These are phyloP conservation scores for Chlamydomonas sphaeroides DNA, from an alignment of 139 green algal genomes.

Conservation along the genomic window DNA sequence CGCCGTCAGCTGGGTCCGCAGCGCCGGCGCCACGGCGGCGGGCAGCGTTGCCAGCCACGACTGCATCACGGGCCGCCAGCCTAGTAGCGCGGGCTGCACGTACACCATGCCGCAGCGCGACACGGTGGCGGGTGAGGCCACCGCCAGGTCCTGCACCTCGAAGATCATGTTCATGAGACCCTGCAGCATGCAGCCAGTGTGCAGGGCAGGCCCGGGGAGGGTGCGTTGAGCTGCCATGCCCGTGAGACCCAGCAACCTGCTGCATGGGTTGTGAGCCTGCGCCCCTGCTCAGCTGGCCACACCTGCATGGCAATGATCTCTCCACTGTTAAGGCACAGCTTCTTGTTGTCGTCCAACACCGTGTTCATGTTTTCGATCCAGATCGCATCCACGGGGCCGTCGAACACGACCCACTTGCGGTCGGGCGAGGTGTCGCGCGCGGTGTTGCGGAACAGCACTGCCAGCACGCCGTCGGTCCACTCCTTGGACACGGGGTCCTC, in stretches of 20 bases:
- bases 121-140: slow-evolving; percentile 83
- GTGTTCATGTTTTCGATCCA: slow-evolving; percentile 91
- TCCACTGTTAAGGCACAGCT: slow-evolving; percentile 82
- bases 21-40: slow-evolving; percentile 49
- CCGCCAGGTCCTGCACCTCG: slow-evolving; percentile 83
- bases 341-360: slow-evolving; percentile 90
- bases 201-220: background rate
- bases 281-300: too few relatives aligned
- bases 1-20: slow-evolving; percentile 54
- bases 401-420: slow-evolving; percentile 81
- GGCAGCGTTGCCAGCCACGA: slow-evolving; percentile 75
- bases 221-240: too few relatives aligned
- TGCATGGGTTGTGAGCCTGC: too few relatives aligned
- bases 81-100: slow-evolving; percentile 78
- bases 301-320: slow-evolving; percentile 88
- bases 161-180: slow-evolving; percentile 89
- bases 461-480: slow-evolving; percentile 85
- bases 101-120: slow-evolving; percentile 89
- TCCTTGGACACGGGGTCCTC: slow-evolving; percentile 79
- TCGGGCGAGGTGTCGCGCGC: slow-evolving; percentile 58
- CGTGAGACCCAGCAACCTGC: too few relatives aligned
- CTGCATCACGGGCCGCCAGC: slow-evolving; percentile 75
- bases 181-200: slow-evolving; percentile 16
- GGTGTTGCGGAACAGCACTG: slow-evolving; percentile 72
- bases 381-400: slow-evolving; percentile 86